Evolutionary conservation across 2,329 filamentous ascomycete genomes (phyloP).

Genomic region (Leptosphaerulina australis): DNA sequence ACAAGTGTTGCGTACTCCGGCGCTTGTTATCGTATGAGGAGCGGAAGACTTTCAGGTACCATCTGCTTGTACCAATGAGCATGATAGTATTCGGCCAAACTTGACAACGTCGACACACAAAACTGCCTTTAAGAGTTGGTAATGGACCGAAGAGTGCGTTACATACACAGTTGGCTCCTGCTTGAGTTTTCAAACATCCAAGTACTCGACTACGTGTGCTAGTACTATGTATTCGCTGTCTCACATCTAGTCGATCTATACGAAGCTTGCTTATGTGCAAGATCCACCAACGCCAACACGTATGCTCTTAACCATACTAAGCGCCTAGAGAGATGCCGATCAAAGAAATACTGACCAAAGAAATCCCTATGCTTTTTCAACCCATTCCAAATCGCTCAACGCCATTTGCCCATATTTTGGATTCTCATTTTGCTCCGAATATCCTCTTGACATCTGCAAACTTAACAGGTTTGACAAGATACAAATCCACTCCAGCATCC

Average conservation of each 20-base stretch:
- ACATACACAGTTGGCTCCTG: too few species aligned
- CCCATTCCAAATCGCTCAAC: background rate
- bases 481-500: conserved; percentile 47
- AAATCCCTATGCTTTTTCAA: background rate
- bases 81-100: too few species aligned
- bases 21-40: too few species aligned
- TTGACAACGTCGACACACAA: too few species aligned
- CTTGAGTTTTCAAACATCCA: too few species aligned
- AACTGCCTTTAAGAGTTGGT: too few species aligned
- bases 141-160: too few species aligned
- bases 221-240: too few species aligned
- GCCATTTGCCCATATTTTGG: background rate
- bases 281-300: conserved; percentile 2
- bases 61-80: too few species aligned
- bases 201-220: too few species aligned
- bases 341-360: background rate
- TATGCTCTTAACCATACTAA: conserved; percentile 3
- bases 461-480: conserved; percentile 48
- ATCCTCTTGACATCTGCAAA: conserved; percentile 43
- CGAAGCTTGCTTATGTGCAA: background rate
- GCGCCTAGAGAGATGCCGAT: background rate
- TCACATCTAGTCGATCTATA: background rate
- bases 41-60: too few species aligned
- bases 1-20: too few species aligned
- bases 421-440: conserved; percentile 21